These are phyloP conservation scores for Penicillium sclerotigenum DNA, from an alignment of 2,329 filamentous ascomycete species.

Conservation along the genomic window DNA sequence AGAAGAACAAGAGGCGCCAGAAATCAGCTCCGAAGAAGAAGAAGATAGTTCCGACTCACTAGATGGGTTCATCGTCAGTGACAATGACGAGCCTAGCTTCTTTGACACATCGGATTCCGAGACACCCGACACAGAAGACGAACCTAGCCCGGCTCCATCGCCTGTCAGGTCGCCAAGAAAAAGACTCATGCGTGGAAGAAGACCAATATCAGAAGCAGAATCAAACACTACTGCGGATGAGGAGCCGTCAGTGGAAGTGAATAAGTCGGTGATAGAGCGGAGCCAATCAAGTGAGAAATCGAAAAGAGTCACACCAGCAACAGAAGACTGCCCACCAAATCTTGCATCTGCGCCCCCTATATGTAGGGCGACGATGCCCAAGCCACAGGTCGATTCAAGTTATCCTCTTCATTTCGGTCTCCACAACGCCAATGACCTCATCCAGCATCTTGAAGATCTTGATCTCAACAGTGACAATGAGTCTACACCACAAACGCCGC, in stretches of 20 bases:
- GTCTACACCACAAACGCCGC: slow-evolving; percentile 16
- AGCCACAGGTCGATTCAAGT: background rate
- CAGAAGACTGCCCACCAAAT: background rate
- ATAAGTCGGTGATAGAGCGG: background rate
- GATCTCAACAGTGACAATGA: slow-evolving; percentile 23
- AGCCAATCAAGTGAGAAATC: background rate
- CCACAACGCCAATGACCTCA: slow-evolving; percentile 9
- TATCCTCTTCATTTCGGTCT: background rate
- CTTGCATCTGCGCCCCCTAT: background rate
- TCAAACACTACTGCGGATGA: slow-evolving; percentile 5
- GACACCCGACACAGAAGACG: slow-evolving; percentile 28
- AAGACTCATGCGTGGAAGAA: slow-evolving; percentile 37
- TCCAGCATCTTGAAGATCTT: slow-evolving; percentile 23
- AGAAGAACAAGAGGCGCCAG: slow-evolving; percentile 24
- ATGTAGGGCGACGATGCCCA: background rate
- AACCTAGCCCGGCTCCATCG: slow-evolving; percentile 17
- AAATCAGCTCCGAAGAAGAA: slow-evolving; percentile 32
- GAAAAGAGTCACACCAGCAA: background rate
- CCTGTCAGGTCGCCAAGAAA: slow-evolving; percentile 25
- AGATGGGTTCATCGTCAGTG: slow-evolving; percentile 42
- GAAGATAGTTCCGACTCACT: slow-evolving; percentile 39
- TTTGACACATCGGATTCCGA: slow-evolving; percentile 33
- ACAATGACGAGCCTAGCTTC: slow-evolving; percentile 39
- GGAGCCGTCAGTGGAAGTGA: background rate
- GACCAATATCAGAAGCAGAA: slow-evolving; percentile 22